A percentile compares a stretch with the other conserved stretches of the same genome.
Conservation (phyloP, 345 rosid species). For the Cardamine resedifolia region DNA sequence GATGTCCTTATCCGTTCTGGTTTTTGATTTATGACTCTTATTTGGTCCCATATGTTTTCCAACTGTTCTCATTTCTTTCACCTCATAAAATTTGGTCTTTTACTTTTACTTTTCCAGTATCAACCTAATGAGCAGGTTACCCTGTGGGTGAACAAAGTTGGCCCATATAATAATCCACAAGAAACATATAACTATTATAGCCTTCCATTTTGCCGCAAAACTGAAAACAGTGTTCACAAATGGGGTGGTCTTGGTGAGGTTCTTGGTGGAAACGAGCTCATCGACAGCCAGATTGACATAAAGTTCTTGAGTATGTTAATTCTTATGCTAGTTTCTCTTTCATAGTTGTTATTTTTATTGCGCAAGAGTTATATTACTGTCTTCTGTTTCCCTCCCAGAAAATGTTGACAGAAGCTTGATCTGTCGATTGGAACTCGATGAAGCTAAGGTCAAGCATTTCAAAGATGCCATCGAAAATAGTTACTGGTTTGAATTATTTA, state of each 20-base stretch:
- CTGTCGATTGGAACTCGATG: slow-evolving; percentile 66
- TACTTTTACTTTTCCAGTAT: slow-evolving; percentile 55
- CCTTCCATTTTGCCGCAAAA: slow-evolving; percentile 88
- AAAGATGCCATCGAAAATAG: slow-evolving; percentile 88
- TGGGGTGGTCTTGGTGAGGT: slow-evolving; percentile 99
- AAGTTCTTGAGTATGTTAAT: slow-evolving; percentile 80
- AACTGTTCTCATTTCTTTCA: not conserved
- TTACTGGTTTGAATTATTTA: slow-evolving; percentile 92
- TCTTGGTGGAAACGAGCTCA: slow-evolving; percentile 98
- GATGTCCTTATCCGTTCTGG: not conserved
- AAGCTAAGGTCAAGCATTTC: slow-evolving; percentile 69
- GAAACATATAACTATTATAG: slow-evolving; percentile 98
- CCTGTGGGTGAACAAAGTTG: slow-evolving; percentile 99
- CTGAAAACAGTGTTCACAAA: slow-evolving; percentile 69
- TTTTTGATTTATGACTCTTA: not conserved
- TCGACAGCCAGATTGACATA: slow-evolving; percentile 77
- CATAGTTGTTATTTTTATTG: not conserved
- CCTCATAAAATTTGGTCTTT: slow-evolving; percentile 3
- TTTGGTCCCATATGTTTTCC: not conserved
- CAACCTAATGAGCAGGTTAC: slow-evolving; percentile 73
- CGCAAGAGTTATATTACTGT: not conserved
- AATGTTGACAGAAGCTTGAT: slow-evolving; percentile 58
- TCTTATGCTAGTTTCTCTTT: not conserved
- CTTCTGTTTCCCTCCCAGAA: slow-evolving; percentile 41
- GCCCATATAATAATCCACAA: slow-evolving; percentile 99